phyloP scores from a whole-genome alignment of 1,284 basidiomycete genomes.

The Cutaneotrichosporon dermatis region DNA sequence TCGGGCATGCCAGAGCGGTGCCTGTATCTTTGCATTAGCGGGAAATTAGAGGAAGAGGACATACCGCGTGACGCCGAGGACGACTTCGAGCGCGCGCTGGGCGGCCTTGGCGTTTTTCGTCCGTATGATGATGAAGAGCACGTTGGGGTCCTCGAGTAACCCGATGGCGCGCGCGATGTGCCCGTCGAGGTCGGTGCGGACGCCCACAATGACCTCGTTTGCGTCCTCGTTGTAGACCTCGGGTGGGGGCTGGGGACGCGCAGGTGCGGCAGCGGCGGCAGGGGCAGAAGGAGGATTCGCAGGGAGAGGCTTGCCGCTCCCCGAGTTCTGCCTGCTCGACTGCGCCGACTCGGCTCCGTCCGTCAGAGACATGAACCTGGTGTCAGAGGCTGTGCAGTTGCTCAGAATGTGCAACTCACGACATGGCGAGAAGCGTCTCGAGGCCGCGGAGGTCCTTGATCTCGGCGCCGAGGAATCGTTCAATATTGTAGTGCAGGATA shows the following conservation, averaged over 20 bases:
- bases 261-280: background rate
- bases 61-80: slow-evolving; percentile 37
- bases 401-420: background rate
- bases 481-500: slow-evolving; percentile 47
- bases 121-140: slow-evolving; percentile 43
- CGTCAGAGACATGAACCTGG: background rate
- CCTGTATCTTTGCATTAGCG: slow-evolving; percentile 19
- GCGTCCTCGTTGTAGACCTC: slow-evolving; percentile 31
- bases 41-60: background rate
- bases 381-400: background rate
- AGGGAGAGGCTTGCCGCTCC: background rate
- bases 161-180: slow-evolving; percentile 36
- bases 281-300: too few species aligned
- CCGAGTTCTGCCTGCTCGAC: background rate
- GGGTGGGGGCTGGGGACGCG: background rate
- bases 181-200: slow-evolving; percentile 29
- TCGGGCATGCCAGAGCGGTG: slow-evolving; percentile 41
- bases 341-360: background rate
- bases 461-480: slow-evolving; percentile 39
- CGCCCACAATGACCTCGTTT: slow-evolving; percentile 45
- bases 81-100: slow-evolving; percentile 41
- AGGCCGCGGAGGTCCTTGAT: slow-evolving; percentile 45
- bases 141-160: slow-evolving; percentile 32
- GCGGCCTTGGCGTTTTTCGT: slow-evolving; percentile 32
- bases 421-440: slow-evolving; percentile 37